Evolutionary conservation across 2,329 filamentous ascomycete species (phyloP), one percentile per base, ranked within the genome.

Genomic region (Microdochium nivale): DNA sequence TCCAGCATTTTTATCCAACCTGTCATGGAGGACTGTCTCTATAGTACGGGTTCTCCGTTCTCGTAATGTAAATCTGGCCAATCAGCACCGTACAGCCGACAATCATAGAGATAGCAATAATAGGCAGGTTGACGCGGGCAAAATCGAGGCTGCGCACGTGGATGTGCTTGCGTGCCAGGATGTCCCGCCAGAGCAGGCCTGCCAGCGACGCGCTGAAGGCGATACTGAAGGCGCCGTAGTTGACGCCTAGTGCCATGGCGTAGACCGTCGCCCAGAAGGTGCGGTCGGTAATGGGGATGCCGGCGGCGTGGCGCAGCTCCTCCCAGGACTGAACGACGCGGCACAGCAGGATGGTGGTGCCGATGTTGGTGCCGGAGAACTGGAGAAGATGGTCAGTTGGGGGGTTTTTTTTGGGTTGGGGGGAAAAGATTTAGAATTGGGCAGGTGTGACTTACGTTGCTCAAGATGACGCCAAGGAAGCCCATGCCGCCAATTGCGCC

Each of bases 311-410:
- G 56, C 85, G 81, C 40, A 89, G 86, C 1, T 69, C 59, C 55
- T 79, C 70, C 86, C 86, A 89, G 0, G 79, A 70, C 62, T 89
- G 86, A 11, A 89, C 79, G 7, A 88, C 77, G 2, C 86, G 81
- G 9, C 79, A 87, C 1, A 89, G 72, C 1, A 89, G 77, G 60
- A 90, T 89, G 0, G 86, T 85, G 0, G 86, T 87, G 32, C 86
- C 86, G 50, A 89, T 89, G 56, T 89, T 89, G 1, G 86, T 89
- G 19, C 86, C 86, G 0, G 86, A 83, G 58, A 88, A 89, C 84
- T 88, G 24, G 25, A 32, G 8, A 46, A 40, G 23, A 10, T 30
- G 5, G 11, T 5, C 27, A 30, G 5, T 30, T 30, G 5, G 27
- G 27, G 5, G 5, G 5, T 11, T 11, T 5, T 5, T 5, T 30